Base-by-base conservation (phyloP, 192 early-diverging fungal genomes). In the Backusella parvicylindrica region DNA sequence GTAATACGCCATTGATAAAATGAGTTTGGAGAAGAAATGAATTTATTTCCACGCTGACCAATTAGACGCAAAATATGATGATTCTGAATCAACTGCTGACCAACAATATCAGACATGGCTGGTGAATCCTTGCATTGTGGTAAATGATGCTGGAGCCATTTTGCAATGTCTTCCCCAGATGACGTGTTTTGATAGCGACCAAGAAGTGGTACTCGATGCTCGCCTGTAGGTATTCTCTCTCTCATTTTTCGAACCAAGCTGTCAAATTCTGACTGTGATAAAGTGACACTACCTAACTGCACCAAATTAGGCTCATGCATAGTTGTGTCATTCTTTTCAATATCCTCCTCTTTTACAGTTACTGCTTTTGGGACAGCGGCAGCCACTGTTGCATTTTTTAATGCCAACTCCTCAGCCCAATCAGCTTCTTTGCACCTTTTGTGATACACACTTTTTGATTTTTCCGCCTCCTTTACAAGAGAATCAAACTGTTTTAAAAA, bases 1-100 rank as follows among this genome's bases (percentile, higher is more conserved):
- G 83, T 72, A 35, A 86, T 82, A 66, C 89, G 86, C 91, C 91
- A 94, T 77, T 94, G 92, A 79, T 92, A 94, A 77, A 87, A 89
- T 31, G 87, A 82, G 43, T 83, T 84, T 30, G 89, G 67, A 6
- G 79, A 85, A 50, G 90, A 82, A 65, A 87, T 77, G 79, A 94
- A 94, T 80, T 86, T 88, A 72, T 88, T 89, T 6, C 91, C 91
- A 35, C 89, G 86, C 56, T 84, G 83, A 7, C 91, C 91, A 80
- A 94, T 90, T 41, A 90, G 75, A 35, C 89, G 84, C 78, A 94
- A 76, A 68, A 90, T 87, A 49, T 63, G 21, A 15, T 88, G 86
- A 64, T 89, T 82, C 33, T 81, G 79, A 40, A 90, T 83, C 70
- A 94, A 81, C 64, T 91, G 91, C 78, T 92, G 91, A 16, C 91